phyloP scores from a whole-genome alignment of 768 basidiomycete species.

The Boletus vinaceobasis region DNA sequence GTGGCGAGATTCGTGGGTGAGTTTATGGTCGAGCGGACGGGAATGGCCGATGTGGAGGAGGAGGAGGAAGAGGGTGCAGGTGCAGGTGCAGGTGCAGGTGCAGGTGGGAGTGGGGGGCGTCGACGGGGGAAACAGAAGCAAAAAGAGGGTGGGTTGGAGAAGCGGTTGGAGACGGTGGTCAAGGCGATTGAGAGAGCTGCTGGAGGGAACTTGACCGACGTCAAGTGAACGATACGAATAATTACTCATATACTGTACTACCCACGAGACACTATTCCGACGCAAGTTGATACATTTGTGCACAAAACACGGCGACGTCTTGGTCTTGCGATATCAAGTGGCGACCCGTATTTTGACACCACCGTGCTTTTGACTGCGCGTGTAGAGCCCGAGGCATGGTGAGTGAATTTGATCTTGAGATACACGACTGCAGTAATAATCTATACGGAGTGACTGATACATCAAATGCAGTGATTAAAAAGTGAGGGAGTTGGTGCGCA shows the following conservation, averaged over 20 bases:
- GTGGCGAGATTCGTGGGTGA: conserved; percentile 75
- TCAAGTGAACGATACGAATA: conserved; percentile 16
- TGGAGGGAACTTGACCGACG: conserved; percentile 50
- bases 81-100: too few relatives aligned
- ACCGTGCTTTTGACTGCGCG: too few relatives aligned
- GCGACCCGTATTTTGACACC: too few relatives aligned
- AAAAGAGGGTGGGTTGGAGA: conserved; percentile 18
- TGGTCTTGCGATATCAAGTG: too few relatives aligned
- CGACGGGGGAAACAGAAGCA: conserved; percentile 17
- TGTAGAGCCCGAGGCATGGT: too few relatives aligned
- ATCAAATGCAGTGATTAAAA: too few relatives aligned
- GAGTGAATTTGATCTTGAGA: too few relatives aligned
- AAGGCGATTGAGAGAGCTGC: conserved; percentile 34
- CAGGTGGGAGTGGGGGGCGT: not conserved
- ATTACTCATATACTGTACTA: not conserved
- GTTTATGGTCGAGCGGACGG: conserved; percentile 53
- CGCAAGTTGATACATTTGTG: too few relatives aligned
- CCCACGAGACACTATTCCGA: not conserved
- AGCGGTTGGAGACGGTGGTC: conserved; percentile 30
- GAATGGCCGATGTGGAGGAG: conserved; percentile 15
- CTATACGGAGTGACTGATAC: too few relatives aligned
- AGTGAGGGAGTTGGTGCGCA: too few relatives aligned
- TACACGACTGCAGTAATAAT: too few relatives aligned
- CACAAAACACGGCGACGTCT: too few relatives aligned
- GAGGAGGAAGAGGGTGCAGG: conserved; percentile 12